Evolutionary conservation across 148 eudicot genomes (phyloP).

Genomic region (Silene conica): DNA sequence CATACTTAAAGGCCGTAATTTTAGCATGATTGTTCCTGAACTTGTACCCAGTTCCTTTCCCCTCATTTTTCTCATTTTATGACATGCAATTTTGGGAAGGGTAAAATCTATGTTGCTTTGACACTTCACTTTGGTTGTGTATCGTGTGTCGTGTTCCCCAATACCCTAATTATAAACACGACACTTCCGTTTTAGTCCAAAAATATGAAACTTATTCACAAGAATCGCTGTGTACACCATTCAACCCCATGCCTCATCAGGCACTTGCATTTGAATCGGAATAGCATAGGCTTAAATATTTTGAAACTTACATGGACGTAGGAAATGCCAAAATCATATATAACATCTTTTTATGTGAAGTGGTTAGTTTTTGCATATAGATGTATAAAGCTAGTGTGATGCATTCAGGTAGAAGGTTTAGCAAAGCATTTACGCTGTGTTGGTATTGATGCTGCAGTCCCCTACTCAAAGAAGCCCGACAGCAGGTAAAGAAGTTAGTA

Average conservation of each 20-base stretch:
- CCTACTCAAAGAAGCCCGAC: conserved; percentile 69
- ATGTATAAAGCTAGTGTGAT: background rate
- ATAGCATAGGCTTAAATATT: too few relatives aligned
- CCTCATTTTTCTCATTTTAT: background rate
- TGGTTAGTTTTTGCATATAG: background rate
- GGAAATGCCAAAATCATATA: background rate
- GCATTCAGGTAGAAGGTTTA: conserved; percentile 77
- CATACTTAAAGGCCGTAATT: background rate
- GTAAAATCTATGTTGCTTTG: too few relatives aligned
- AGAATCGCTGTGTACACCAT: background rate
- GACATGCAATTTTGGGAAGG: background rate
- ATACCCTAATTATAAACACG: background rate
- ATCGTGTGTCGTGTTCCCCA: too few relatives aligned
- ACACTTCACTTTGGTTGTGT: too few relatives aligned
- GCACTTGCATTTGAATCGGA: too few relatives aligned
- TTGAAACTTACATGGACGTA: background rate
- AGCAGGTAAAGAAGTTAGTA: conserved; percentile 44
- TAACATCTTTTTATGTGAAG: background rate
- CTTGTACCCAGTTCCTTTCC: background rate
- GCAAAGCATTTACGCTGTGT: conserved; percentile 92
- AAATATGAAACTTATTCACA: background rate
- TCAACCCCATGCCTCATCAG: too few relatives aligned
- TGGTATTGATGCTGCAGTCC: conserved; percentile 93
- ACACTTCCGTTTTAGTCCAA: background rate
- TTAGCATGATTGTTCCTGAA: background rate